Percentiles rank a stretch among this genome's conserved stretches.
These are phyloP conservation scores for Pilaira anomala DNA, from an alignment of 192 early-diverging fungal genomes.

Conservation along the genomic window DNA sequence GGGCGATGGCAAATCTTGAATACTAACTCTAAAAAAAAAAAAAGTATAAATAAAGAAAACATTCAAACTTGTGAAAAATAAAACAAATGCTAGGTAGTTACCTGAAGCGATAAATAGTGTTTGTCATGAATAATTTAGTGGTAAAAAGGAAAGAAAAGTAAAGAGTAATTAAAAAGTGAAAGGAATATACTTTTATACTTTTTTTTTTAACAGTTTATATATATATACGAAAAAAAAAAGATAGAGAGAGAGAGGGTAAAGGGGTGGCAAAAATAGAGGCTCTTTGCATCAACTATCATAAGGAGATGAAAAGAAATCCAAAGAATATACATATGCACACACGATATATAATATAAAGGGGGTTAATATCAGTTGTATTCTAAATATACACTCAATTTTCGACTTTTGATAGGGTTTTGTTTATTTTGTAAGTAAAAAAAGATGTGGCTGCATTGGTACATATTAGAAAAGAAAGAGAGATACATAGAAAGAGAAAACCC, in stretches of 20 bases:
- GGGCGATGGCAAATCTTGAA: constrained; percentile 4
- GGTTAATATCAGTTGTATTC: constrained; percentile 14
- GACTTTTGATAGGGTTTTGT: no score
- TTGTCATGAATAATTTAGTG: not conserved
- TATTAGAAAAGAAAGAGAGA: no score
- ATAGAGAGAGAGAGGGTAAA: constrained; percentile 10
- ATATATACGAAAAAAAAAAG: no score
- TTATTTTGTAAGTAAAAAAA: no score
- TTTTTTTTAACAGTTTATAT: not conserved
- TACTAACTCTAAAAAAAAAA: not conserved
- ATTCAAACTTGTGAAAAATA: no score
- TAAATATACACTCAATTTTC: constrained; percentile 1
- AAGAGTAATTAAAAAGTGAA: not conserved
- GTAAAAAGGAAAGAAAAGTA: not conserved
- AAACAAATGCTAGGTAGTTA: not conserved
- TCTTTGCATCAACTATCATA: not conserved
- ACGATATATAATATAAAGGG: not conserved
- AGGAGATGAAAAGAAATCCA: constrained; percentile 8
- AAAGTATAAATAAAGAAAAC: not conserved
- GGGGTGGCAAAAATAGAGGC: constrained; percentile 5
- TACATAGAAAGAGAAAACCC: no score
- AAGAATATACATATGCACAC: not conserved
- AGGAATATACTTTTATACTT: not conserved
- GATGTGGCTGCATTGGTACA: no score
- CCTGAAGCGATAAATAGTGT: not conserved